Conservation (phyloP, 2,329 filamentous ascomycete species). For the Westerdykella aurantiaca region DNA sequence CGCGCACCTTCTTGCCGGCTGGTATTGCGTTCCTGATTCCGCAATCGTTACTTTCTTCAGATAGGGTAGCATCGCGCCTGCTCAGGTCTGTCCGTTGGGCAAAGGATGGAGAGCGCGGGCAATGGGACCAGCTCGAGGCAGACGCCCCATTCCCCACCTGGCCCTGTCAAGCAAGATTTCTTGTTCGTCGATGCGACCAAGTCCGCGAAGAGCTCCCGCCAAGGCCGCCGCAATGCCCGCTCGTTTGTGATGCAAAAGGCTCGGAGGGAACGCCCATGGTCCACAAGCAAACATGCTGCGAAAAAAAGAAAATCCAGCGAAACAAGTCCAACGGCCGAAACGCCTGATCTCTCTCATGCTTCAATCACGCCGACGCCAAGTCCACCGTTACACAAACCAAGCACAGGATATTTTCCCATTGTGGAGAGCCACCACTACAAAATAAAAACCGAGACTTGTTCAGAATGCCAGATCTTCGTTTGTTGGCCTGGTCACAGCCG, state of each 20-base stretch:
- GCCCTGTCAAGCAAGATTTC: slow-evolving; percentile 30
- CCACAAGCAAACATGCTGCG: slow-evolving; percentile 34
- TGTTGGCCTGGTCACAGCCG: slow-evolving; percentile 26
- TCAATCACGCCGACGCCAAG: slow-evolving; percentile 30
- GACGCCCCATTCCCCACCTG: slow-evolving; percentile 14
- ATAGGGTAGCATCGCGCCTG: slow-evolving; percentile 13
- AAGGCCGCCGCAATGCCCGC: slow-evolving; percentile 37
- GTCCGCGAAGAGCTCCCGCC: slow-evolving; percentile 31
- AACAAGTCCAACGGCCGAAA: slow-evolving; percentile 27
- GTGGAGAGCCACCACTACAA: slow-evolving; percentile 9
- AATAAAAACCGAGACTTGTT: slow-evolving; percentile 20
- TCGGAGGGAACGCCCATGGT: slow-evolving; percentile 35
- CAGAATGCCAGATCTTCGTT: slow-evolving; percentile 26
- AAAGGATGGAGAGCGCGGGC: slow-evolving; percentile 24
- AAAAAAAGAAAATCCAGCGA: slow-evolving; percentile 25
- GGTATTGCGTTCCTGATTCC: slow-evolving; percentile 19
- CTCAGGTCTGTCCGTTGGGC: slow-evolving; percentile 15
- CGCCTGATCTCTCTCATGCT: slow-evolving; percentile 21
- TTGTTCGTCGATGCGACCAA: slow-evolving; percentile 36
- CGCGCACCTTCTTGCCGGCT: slow-evolving; percentile 11
- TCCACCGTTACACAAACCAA: slow-evolving; percentile 14
- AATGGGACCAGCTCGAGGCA: slow-evolving; percentile 17
- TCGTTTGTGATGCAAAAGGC: slow-evolving; percentile 39
- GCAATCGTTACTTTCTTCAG: slow-evolving; percentile 15
- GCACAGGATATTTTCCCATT: slow-evolving; percentile 16